Percentiles rank a stretch among this genome's conserved stretches.
Evolutionary conservation across 2,329 filamentous ascomycete species (phyloP).

Genomic region (Phyllosticta citribraziliensis): DNA sequence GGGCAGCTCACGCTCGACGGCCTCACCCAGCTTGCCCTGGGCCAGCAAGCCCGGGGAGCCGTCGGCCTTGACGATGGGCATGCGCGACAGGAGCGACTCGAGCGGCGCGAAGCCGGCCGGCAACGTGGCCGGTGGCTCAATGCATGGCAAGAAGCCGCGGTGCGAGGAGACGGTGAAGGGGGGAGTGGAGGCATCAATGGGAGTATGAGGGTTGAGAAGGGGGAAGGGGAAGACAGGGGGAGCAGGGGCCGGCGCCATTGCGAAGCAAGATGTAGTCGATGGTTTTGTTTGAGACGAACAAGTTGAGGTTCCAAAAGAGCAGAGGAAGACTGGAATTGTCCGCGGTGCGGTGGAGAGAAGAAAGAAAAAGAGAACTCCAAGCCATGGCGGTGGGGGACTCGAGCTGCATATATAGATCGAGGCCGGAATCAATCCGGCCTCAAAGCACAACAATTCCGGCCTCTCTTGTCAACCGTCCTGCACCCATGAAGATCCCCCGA

Average conservation of each 20-base stretch:
- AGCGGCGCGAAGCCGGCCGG: conserved; percentile 65
- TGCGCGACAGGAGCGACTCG: conserved; percentile 61
- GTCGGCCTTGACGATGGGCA: conserved; percentile 67
- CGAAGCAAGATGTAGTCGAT: not conserved
- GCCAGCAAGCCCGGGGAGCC: conserved; percentile 72
- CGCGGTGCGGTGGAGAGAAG: not conserved
- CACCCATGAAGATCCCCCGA: not conserved
- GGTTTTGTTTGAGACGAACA: not conserved
- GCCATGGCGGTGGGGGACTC: not conserved
- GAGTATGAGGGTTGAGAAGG: conserved; percentile 54
- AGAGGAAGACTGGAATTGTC: not conserved
- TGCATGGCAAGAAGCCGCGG: conserved; percentile 63
- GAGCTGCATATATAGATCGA: conserved; percentile 8
- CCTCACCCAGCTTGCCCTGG: conserved; percentile 60
- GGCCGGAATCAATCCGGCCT: conserved; percentile 25
- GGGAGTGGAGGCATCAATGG: conserved; percentile 53
- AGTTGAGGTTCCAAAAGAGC: not conserved
- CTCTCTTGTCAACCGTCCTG: conserved; percentile 12
- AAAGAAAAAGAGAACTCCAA: not conserved
- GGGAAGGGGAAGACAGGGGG: conserved; percentile 39
- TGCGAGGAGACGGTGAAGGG: conserved; percentile 73
- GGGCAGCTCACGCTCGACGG: conserved; percentile 63
- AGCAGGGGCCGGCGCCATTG: not conserved
- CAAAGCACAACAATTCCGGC: conserved; percentile 24
- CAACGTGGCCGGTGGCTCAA: conserved; percentile 42